Conservation (phyloP, 768 basidiomycete genomes). For the Hypsizygus marmoreus region DNA sequence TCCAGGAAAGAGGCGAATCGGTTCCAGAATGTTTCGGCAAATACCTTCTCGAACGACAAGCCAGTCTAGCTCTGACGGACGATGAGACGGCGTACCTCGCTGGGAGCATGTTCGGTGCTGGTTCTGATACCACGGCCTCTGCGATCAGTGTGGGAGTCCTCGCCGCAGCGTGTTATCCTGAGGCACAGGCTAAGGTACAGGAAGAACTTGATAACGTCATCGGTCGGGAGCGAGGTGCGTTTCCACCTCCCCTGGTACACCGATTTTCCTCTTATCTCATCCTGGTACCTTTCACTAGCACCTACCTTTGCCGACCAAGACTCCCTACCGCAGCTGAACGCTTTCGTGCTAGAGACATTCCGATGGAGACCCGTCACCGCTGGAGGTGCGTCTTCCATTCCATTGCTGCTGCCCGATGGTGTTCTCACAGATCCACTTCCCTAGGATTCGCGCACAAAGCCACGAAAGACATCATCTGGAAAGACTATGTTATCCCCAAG, state of each 20-base stretch:
- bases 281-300: too few relatives aligned
- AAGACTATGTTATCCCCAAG: slow-evolving; percentile 52
- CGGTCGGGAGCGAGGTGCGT: slow-evolving; percentile 44
- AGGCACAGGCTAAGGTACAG: slow-evolving; percentile 51
- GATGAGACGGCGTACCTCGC: slow-evolving; percentile 64
- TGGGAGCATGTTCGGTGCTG: slow-evolving; percentile 67
- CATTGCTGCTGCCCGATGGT: neutral
- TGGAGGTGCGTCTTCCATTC: slow-evolving; percentile 33
- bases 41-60: slow-evolving; percentile 58
- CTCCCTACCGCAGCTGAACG: slow-evolving; percentile 45
- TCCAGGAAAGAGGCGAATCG: slow-evolving; percentile 34
- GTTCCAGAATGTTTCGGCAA: slow-evolving; percentile 52
- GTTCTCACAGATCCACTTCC: neutral
- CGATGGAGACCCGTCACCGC: slow-evolving; percentile 55
- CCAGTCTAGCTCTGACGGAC: slow-evolving; percentile 52
- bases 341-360: slow-evolving; percentile 51
- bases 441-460: slow-evolving; percentile 64
- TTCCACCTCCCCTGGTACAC: neutral
- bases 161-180: slow-evolving; percentile 58
- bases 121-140: slow-evolving; percentile 65
- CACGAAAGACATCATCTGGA: slow-evolving; percentile 63
- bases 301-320: slow-evolving; percentile 43
- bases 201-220: slow-evolving; percentile 56
- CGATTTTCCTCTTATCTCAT: neutral
- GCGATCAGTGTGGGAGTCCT: slow-evolving; percentile 59